These are phyloP conservation scores for Ustilago curta DNA, from an alignment of 1,284 basidiomycete species.

Conservation along the genomic window DNA sequence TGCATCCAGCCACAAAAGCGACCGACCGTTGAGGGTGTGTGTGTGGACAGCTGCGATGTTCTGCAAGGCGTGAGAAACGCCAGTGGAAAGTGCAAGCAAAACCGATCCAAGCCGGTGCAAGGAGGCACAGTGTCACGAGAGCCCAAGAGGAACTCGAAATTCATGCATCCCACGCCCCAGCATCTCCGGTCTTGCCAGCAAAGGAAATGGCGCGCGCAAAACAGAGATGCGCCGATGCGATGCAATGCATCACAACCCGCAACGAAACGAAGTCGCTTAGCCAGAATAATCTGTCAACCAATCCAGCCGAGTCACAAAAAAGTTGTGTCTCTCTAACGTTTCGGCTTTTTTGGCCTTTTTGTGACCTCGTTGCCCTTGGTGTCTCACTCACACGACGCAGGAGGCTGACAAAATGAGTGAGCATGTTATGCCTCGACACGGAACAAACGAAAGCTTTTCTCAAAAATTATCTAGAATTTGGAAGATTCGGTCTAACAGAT, in stretches of 20 bases:
- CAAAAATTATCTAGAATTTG: no score
- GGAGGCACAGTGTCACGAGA: no score
- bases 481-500: not conserved
- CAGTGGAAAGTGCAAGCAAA: not conserved
- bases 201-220: no score
- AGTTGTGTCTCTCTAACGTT: no score
- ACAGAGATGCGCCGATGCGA: not conserved
- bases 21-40: no score
- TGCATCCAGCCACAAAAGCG: no score
- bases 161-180: not conserved
- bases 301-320: not conserved
- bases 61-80: not conserved
- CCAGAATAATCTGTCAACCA: constrained; percentile 1
- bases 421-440: no score
- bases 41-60: no score
- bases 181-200: not conserved
- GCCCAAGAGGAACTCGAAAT: no score
- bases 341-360: not conserved
- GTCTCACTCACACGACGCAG: not conserved
- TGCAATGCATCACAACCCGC: not conserved
- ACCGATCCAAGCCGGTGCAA: not conserved
- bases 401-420: no score
- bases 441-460: no score
- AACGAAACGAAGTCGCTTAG: not conserved
- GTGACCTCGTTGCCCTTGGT: not conserved